phyloP scores from a whole-genome alignment of 345 rosid genomes.

The Aegle marmelos region DNA sequence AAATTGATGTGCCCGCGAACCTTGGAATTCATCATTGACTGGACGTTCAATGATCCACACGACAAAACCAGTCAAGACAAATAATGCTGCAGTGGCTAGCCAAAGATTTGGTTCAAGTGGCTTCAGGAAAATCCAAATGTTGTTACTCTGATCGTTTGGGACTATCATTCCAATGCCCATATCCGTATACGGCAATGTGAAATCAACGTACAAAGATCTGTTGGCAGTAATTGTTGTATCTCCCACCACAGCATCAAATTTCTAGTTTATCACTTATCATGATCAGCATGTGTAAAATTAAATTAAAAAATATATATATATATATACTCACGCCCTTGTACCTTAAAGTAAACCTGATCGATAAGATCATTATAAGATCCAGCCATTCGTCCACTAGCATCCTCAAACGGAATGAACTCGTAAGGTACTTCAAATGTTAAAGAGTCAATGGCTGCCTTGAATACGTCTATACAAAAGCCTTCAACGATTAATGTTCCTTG shows the following conservation, averaged over 20 bases:
- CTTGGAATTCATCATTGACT: background rate
- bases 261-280: background rate
- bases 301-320: too few species aligned
- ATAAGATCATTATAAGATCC: slow-evolving; percentile 29
- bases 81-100: slow-evolving; percentile 12
- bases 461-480: slow-evolving; percentile 41
- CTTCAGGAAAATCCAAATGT: slow-evolving; percentile 21
- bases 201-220: slow-evolving; percentile 40
- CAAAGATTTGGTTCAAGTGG: slow-evolving; percentile 23
- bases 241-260: background rate
- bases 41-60: slow-evolving; percentile 23
- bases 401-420: slow-evolving; percentile 18
- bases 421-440: slow-evolving; percentile 24
- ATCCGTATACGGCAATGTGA: slow-evolving; percentile 40
- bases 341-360: slow-evolving; percentile 31
- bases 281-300: background rate
- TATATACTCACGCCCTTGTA: background rate
- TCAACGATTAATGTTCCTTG: background rate
- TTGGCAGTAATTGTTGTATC: background rate
- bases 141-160: slow-evolving; percentile 2
- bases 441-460: slow-evolving; percentile 23
- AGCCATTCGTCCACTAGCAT: background rate
- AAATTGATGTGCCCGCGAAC: background rate
- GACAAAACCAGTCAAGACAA: slow-evolving; percentile 20
- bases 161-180: slow-evolving; percentile 20